These are phyloP conservation scores for Erythrophleum fordii DNA, from an alignment of 306 rosid genomes.

Conservation along the genomic window DNA sequence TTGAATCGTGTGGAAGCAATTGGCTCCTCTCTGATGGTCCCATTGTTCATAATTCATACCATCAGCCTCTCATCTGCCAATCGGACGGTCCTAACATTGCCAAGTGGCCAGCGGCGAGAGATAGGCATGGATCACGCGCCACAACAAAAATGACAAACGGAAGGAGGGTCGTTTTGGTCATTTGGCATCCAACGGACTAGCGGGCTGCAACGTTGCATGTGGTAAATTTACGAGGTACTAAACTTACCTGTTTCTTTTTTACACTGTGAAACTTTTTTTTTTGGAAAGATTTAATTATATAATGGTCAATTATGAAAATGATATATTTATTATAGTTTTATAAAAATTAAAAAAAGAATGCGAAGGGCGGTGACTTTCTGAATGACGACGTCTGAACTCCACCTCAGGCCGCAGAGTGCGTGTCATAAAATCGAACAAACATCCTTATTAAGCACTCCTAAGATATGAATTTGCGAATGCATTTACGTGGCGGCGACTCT, in stretches of 20 bases:
- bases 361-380: background rate
- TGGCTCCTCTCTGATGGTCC: background rate
- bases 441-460: background rate
- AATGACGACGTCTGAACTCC: background rate
- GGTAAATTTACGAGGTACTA: background rate
- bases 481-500: background rate
- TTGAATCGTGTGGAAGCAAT: background rate
- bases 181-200: background rate
- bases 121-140: background rate
- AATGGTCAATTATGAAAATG: too few relatives aligned
- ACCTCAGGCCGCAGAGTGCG: too few relatives aligned
- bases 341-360: too few relatives aligned
- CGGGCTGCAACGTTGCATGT: background rate
- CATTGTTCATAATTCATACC: background rate
- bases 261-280: too few relatives aligned
- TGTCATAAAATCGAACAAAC: background rate
- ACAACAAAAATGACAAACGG: background rate
- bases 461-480: background rate
- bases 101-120: background rate
- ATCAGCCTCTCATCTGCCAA: background rate
- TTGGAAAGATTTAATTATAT: too few relatives aligned
- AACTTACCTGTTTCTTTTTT: background rate
- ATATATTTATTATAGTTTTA: too few relatives aligned
- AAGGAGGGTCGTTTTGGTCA: background rate
- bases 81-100: background rate